Conservation (phyloP, 2,329 filamentous ascomycete genomes). For the Cladosporium sp. region DNA sequence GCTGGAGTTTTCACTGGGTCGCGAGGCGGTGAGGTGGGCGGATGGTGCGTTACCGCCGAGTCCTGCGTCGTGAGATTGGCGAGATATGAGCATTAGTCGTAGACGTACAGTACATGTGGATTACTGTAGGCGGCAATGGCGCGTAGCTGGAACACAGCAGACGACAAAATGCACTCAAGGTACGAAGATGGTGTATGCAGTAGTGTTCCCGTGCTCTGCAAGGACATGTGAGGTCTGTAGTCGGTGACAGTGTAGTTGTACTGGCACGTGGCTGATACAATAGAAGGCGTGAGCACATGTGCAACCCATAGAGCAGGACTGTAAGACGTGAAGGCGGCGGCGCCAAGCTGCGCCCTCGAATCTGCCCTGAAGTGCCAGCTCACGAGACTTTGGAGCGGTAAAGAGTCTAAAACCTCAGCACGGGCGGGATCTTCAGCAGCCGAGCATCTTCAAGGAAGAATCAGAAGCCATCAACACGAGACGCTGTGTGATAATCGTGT, state of each 20-base stretch:
- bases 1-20: slow-evolving; percentile 61
- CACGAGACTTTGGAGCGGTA: background rate
- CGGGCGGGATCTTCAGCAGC: no score
- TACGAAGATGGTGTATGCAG: no score
- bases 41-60: slow-evolving; percentile 58
- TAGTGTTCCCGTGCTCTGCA: no score
- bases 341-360: no score
- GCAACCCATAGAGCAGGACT: background rate
- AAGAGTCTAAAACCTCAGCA: background rate
- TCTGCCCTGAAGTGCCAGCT: no score
- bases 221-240: background rate
- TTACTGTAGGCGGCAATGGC: background rate
- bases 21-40: slow-evolving; percentile 50
- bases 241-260: background rate
- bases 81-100: background rate
- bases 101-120: background rate
- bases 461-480: no score
- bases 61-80: slow-evolving; percentile 38
- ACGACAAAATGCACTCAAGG: no score
- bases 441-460: no score
- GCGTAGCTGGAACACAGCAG: background rate
- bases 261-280: background rate
- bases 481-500: no score
- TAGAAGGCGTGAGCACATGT: background rate
- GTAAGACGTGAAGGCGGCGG: background rate